phyloP scores from a whole-genome alignment of 306 rosid genomes.

The Cucurbita pepo region DNA sequence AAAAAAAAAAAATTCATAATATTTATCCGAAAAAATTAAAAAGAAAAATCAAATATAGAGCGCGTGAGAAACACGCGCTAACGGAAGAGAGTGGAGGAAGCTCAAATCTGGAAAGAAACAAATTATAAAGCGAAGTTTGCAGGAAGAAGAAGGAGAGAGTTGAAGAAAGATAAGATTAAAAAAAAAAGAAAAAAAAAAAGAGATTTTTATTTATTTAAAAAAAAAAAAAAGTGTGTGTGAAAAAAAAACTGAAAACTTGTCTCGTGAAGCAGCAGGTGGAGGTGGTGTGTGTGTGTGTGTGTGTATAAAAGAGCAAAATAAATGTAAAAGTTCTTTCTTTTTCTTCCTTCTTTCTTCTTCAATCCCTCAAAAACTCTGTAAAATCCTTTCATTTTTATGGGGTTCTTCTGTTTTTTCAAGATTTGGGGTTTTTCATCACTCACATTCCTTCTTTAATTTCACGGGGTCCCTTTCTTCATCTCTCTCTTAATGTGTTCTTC shows the following conservation, averaged over 20 bases:
- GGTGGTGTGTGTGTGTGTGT: background rate
- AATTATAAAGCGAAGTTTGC: slow-evolving; percentile 3
- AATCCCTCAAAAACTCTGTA: slow-evolving; percentile 11
- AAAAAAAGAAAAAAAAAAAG: too few species aligned
- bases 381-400: background rate
- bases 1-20: background rate
- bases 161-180: background rate
- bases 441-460: slow-evolving; percentile 63
- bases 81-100: background rate
- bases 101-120: slow-evolving; percentile 1
- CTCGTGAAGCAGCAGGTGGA: slow-evolving; percentile 75
- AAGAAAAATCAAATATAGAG: background rate
- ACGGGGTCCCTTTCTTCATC: slow-evolving; percentile 77
- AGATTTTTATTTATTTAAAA: background rate
- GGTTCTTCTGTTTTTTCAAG: background rate
- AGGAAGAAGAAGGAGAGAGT: background rate
- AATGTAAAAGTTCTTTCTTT: slow-evolving; percentile 17
- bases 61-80: background rate
- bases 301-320: background rate
- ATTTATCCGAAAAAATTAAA: background rate
- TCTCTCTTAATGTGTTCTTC: slow-evolving; percentile 17
- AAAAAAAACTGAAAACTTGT: slow-evolving; percentile 23
- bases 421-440: slow-evolving; percentile 5
- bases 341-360: slow-evolving; percentile 9
- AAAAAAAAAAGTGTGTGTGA: background rate